Base-by-base conservation (phyloP, 768 basidiomycete genomes). In the Hygrophorus pudorinus region DNA sequence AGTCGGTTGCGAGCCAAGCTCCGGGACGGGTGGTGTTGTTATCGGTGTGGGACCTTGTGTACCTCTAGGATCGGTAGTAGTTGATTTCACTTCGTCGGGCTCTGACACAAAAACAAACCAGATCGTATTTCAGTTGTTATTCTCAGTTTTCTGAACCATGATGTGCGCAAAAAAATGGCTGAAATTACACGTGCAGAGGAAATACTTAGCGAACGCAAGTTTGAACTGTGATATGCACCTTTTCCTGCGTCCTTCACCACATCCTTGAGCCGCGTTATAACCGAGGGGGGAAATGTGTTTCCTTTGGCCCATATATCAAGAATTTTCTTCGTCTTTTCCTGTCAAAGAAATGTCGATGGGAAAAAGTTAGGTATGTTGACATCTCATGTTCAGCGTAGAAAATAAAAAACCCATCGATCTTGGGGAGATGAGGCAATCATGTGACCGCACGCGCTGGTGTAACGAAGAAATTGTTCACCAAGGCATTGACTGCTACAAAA, bases 241-340 rank as follows among this genome's bases (percentile, higher is more conserved):
- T 89, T 79, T 71, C 72, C 74, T 59, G 74, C 68, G 62, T 71
- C 76, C 65, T 76, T 76, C 64, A 87, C 62, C 61, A 82, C 66
- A 61, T 79, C 75, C 64, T 72, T 68, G 61, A 96, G 71, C 53
- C 79, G 81, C 49, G 79, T 68, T 57, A 93, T 67, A 59, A 86
- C 78, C 54, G 73, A 59, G 56, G 79, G 59, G 46, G 91, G 83
- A 67, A 99, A 99, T 39, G 94, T 94, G 64, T 72, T 78, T 47
- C 80, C 78, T 64, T 93, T 94, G 56, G 73, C 75, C 94, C 94
- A 99, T 57, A 99, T 97, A 67, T 97, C 96, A 64, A 94, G 78
- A 57, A 99, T 81, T 65, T 98, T 98, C 72, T 85, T 84, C 37
- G 87, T 76, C 69, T 99, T 99, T 71, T 96, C 94, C 93, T 97